Percentiles rank a stretch among this genome's conserved stretches.
Conservation (phyloP, 331 rosid genomes). For the Phaseolus coccineus region DNA sequence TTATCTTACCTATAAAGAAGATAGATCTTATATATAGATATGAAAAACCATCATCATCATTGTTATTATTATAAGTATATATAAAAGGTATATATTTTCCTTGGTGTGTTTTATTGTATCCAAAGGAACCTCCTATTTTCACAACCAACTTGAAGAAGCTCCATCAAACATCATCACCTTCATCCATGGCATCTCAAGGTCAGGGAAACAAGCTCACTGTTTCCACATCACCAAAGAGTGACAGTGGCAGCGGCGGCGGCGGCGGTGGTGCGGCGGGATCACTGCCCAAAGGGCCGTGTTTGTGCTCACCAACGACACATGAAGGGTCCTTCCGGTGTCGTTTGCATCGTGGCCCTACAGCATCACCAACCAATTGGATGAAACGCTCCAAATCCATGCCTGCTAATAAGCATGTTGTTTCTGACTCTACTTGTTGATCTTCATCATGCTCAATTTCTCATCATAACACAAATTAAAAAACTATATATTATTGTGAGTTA, state of each 20-base stretch:
- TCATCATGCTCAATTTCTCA: not conserved
- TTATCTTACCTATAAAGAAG: not conserved
- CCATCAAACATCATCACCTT: conserved; percentile 28
- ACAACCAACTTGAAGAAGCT: conserved; percentile 26
- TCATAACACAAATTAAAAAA: not conserved
- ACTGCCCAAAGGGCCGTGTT: conserved; percentile 67
- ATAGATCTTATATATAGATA: conserved; percentile 4
- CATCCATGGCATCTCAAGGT: conserved; percentile 61
- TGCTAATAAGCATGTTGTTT: conserved; percentile 41
- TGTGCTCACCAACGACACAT: conserved; percentile 92
- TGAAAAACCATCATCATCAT: not conserved
- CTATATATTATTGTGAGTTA: conserved; percentile 2
- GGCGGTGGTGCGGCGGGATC: conserved; percentile 4
- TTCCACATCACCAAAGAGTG: conserved; percentile 66
- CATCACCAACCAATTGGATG: conserved; percentile 56
- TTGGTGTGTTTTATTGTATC: not conserved
- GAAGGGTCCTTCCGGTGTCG: conserved; percentile 92
- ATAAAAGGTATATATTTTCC: not conserved
- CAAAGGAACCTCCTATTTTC: not conserved
- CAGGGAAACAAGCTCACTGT: conserved; percentile 50
- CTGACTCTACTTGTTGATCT: conserved; percentile 28
- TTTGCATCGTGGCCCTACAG: conserved; percentile 64
- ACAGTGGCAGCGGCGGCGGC: conserved; percentile 39
- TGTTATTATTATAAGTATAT: not conserved
- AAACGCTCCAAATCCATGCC: conserved; percentile 81